Conservation (phyloP, 495 filamentous ascomycete genomes). For the Parathielavia appendiculata region DNA sequence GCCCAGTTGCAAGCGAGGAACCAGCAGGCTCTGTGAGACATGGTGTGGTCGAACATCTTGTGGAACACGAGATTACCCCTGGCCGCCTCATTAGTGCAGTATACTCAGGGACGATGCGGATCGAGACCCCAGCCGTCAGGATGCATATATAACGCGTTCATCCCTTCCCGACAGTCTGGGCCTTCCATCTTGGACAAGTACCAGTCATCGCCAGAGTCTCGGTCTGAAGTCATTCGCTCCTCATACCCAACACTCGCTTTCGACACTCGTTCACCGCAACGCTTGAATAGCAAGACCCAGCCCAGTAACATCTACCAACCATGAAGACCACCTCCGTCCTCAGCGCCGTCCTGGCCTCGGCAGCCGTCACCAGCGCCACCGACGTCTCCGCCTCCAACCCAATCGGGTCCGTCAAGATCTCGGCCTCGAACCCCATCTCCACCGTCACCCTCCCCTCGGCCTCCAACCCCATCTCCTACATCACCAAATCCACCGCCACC, state of each 20-base stretch:
- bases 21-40: not conserved
- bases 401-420: not conserved
- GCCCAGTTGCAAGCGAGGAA: not conserved
- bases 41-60: not conserved
- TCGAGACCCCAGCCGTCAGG: constrained; percentile 3
- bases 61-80: constrained; percentile 1
- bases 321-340: constrained; percentile 34
- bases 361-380: constrained; percentile 25
- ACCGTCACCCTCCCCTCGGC: too few species aligned
- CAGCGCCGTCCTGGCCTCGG: constrained; percentile 22
- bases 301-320: not conserved
- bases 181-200: not conserved
- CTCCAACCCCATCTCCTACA: too few species aligned
- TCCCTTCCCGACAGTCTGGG: not conserved
- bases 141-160: not conserved
- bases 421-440: too few species aligned
- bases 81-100: not conserved
- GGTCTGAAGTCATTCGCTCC: constrained; percentile 1
- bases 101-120: constrained; percentile 6
- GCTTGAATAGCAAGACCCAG: not conserved
- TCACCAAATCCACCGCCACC: too few species aligned
- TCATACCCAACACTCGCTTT: not conserved
- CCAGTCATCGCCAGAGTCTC: not conserved
- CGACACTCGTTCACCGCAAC: not conserved
- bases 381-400: not conserved